A percentile compares a stretch with the other conserved stretches of the same genome.
These are phyloP conservation scores for Mycena latifolia DNA, from an alignment of 768 basidiomycete genomes.

Conservation along the genomic window DNA sequence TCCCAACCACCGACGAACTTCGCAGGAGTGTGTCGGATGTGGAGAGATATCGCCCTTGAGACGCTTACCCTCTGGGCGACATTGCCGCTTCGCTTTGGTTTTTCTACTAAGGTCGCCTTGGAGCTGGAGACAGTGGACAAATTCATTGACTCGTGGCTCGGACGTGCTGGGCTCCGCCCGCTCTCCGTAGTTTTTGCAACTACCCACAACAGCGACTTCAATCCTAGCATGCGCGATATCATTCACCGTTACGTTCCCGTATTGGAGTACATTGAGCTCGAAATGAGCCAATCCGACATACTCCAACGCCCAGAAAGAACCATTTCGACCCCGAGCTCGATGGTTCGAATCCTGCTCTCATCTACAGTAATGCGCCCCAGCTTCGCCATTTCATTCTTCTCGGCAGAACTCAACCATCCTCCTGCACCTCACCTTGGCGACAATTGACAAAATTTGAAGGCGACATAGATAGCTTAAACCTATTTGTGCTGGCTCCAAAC, in stretches of 20 bases:
- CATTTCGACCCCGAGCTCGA: background rate
- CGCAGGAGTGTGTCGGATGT: background rate
- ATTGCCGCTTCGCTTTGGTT: background rate
- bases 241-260: slow-evolving; percentile 13
- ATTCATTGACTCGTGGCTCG: slow-evolving; percentile 8
- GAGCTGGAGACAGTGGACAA: background rate
- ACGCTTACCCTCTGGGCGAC: slow-evolving; percentile 11
- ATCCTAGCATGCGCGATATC: slow-evolving; percentile 6
- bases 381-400: background rate
- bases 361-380: background rate
- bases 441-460: slow-evolving; percentile 12
- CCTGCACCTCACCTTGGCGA: background rate
- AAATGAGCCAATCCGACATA: background rate
- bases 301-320: too few relatives aligned
- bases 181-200: background rate
- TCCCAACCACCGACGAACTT: background rate
- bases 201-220: background rate
- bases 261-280: slow-evolving; percentile 8
- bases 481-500: slow-evolving; percentile 5
- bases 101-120: background rate
- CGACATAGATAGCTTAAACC: background rate
- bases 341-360: background rate
- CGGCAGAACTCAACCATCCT: too few relatives aligned
- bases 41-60: slow-evolving; percentile 16
- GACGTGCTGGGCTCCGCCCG: background rate